These are phyloP conservation scores for Anisodus tanguticus DNA, from an alignment of 257 asterid genomes.

Conservation along the genomic window DNA sequence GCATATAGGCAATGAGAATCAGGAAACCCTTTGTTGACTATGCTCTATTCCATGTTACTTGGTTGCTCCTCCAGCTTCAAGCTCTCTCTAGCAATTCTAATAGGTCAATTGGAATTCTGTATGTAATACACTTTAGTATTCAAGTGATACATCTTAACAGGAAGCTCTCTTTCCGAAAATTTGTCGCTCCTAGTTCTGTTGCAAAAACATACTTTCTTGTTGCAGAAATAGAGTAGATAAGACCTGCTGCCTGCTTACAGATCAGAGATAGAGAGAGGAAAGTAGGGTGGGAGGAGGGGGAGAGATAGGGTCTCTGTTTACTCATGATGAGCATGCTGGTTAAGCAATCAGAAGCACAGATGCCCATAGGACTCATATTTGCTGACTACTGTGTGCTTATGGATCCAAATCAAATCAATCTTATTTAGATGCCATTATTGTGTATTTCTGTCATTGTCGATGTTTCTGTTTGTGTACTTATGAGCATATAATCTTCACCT, in stretches of 20 bases:
- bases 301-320: not conserved
- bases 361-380: not conserved
- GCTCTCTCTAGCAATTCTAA: not conserved
- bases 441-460: not conserved
- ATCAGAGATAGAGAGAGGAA: not conserved
- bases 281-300: not conserved
- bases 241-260: not conserved
- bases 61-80: not conserved
- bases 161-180: not conserved
- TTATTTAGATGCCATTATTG: not conserved
- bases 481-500: not conserved
- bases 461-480: constrained; percentile 14
- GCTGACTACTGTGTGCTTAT: not conserved
- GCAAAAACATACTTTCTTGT: not conserved
- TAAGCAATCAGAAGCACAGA: constrained; percentile 8
- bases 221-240: not conserved
- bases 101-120: not conserved
- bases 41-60: not conserved
- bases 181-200: constrained; percentile 3
- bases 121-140: not conserved
- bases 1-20: not conserved
- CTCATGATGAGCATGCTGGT: not conserved
- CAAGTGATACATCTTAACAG: not conserved
- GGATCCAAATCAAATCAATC: not conserved
- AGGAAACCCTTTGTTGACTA: not conserved